Conservation (phyloP, 208 protist species). For the Naegleria lovaniensis region DNA sequence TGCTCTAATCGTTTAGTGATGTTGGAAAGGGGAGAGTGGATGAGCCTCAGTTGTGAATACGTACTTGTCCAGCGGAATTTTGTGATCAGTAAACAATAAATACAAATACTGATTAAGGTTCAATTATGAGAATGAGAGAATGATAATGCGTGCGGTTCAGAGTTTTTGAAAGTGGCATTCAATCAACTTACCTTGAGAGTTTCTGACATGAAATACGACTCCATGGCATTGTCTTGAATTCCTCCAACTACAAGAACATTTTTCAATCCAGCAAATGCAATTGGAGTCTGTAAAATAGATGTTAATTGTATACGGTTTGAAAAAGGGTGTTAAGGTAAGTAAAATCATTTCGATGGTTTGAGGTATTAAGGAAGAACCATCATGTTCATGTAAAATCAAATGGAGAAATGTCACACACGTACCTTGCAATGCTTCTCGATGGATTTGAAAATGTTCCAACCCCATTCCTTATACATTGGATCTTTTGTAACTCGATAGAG, state of each 20-base stretch:
- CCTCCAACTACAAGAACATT: slow-evolving; percentile 27
- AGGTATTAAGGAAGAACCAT: too few relatives aligned
- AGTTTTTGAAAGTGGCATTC: too few relatives aligned
- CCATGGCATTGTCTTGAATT: slow-evolving; percentile 49
- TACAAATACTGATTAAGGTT: slow-evolving; percentile 58
- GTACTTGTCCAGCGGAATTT: slow-evolving; percentile 67
- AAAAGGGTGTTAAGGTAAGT: too few relatives aligned
- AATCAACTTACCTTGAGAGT: slow-evolving; percentile 59
- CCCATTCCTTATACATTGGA: slow-evolving; percentile 58
- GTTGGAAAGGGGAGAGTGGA: slow-evolving; percentile 42
- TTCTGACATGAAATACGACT: slow-evolving; percentile 78
- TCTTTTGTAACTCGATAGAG: slow-evolving; percentile 55
- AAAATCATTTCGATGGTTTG: too few relatives aligned
- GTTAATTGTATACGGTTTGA: too few relatives aligned
- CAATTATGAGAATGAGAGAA: too few relatives aligned
- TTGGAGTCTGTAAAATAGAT: slow-evolving; percentile 11
- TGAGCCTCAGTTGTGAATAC: slow-evolving; percentile 86
- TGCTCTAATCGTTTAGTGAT: background rate
- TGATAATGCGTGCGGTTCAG: too few relatives aligned
- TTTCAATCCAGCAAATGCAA: slow-evolving; percentile 33
- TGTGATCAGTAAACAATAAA: slow-evolving; percentile 58
- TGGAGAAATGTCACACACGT: too few relatives aligned
- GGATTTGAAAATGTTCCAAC: slow-evolving; percentile 60
- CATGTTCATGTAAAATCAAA: too few relatives aligned
- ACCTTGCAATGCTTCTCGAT: slow-evolving; percentile 49